Evolutionary conservation across 306 rosid genomes (phyloP).

Genomic region (Casuarina glauca): DNA sequence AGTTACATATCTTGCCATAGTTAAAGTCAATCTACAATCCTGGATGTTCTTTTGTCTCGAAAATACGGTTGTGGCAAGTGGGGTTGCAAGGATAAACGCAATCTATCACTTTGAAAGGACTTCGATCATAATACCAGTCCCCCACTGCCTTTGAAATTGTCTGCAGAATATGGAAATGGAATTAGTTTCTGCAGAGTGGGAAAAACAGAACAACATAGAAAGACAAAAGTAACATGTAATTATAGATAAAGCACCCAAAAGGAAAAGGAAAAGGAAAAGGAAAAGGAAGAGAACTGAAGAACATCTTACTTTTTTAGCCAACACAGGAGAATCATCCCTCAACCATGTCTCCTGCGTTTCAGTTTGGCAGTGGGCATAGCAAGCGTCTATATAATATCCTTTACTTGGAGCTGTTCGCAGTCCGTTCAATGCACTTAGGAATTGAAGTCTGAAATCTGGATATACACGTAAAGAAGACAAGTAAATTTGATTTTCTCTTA

Average conservation of each 20-base stretch:
- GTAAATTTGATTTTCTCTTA: background rate
- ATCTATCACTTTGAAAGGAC: conserved; percentile 64
- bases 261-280: background rate
- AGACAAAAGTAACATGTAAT: background rate
- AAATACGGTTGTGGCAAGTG: conserved; percentile 70
- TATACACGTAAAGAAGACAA: conserved; percentile 11
- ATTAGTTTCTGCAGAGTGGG: background rate
- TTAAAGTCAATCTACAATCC: conserved; percentile 48
- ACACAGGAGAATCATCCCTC: conserved; percentile 63
- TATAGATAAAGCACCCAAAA: background rate
- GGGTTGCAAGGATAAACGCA: conserved; percentile 97
- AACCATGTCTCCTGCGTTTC: conserved; percentile 91
- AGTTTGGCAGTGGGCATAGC: conserved; percentile 95
- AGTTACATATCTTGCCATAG: conserved; percentile 32
- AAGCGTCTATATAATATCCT: conserved; percentile 80
- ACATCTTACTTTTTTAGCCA: conserved; percentile 59
- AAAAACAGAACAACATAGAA: background rate
- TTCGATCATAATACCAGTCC: conserved; percentile 82
- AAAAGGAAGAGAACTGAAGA: background rate
- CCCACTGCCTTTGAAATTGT: conserved; percentile 83
- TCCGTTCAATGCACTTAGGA: conserved; percentile 62
- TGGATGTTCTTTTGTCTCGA: conserved; percentile 39
- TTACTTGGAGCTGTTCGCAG: conserved; percentile 41
- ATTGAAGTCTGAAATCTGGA: conserved; percentile 73
- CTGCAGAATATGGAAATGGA: conserved; percentile 43